A percentile compares a stretch with the other conserved stretches of the same genome.
Conservation (phyloP, 192 early-diverging fungal species). For the Coemansia biformis region DNA sequence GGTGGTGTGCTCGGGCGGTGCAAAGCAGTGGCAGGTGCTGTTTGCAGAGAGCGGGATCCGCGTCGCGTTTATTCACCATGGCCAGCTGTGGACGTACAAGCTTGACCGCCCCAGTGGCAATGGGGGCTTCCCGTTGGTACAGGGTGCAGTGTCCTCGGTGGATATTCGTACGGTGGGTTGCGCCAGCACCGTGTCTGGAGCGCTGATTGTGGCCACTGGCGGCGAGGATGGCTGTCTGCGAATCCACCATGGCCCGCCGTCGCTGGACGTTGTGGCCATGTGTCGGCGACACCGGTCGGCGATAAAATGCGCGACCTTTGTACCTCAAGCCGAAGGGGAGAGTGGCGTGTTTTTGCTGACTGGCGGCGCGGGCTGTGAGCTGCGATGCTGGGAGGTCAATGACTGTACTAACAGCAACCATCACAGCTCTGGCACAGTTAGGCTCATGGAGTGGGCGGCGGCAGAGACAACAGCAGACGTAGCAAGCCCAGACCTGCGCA, state of each 20-base stretch:
- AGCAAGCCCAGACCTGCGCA: slow-evolving; percentile 47
- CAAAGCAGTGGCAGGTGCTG: slow-evolving; percentile 65
- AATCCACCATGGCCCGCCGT: background rate
- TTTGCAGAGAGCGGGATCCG: slow-evolving; percentile 48
- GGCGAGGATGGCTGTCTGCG: slow-evolving; percentile 28
- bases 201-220: slow-evolving; percentile 9
- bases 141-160: slow-evolving; percentile 13
- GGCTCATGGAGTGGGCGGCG: too few relatives aligned
- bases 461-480: too few relatives aligned
- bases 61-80: slow-evolving; percentile 44
- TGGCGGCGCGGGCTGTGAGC: slow-evolving; percentile 58
- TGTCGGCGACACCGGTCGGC: slow-evolving; percentile 12
- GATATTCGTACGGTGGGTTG: slow-evolving; percentile 11
- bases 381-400: slow-evolving; percentile 55
- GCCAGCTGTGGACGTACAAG: slow-evolving; percentile 49
- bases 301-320: slow-evolving; percentile 21
- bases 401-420: too few relatives aligned
- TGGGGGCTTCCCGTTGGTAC: background rate
- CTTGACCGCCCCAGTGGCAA: background rate
- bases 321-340: slow-evolving; percentile 6
- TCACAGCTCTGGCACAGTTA: too few relatives aligned
- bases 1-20: slow-evolving; percentile 68
- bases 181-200: background rate
- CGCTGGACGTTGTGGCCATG: background rate
- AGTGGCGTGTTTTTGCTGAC: slow-evolving; percentile 52